Conservation (phyloP, 176 grass and related monocot genomes). For the Carex cristatella region DNA sequence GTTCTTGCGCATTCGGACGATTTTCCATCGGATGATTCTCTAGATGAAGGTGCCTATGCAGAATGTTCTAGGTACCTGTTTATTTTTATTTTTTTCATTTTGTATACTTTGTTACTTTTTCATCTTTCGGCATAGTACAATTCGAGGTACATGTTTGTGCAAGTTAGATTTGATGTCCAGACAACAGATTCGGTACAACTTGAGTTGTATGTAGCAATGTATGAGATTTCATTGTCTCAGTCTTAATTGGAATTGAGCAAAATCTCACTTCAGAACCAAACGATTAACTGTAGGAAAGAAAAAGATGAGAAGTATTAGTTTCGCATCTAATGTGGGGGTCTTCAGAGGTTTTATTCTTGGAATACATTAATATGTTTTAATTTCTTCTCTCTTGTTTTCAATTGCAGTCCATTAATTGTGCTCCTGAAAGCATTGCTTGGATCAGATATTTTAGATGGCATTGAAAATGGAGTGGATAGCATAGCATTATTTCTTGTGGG, state of each 20-base stretch:
- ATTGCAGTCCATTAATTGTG: conserved; percentile 76
- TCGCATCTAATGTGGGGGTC: not conserved
- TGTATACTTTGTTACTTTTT: not conserved
- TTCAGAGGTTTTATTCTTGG: not conserved
- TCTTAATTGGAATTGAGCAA: not conserved
- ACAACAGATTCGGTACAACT: not conserved
- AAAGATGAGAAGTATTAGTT: not conserved
- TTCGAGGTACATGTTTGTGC: conserved; percentile 11
- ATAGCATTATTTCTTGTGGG: conserved; percentile 53
- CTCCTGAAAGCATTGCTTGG: conserved; percentile 57
- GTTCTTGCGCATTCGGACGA: conserved; percentile 49
- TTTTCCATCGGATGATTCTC: conserved; percentile 43
- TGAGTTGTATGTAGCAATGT: not conserved
- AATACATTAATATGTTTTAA: conserved; percentile 5
- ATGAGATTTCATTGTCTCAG: not conserved
- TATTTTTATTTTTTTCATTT: conserved; percentile 10
- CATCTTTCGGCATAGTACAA: not conserved
- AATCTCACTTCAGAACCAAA: not conserved
- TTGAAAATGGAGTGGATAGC: conserved; percentile 31
- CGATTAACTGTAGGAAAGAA: not conserved
- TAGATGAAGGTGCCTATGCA: conserved; percentile 45
- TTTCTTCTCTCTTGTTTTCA: conserved; percentile 22
- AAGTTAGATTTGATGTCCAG: not conserved
- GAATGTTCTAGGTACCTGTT: conserved; percentile 61
- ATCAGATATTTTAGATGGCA: conserved; percentile 33